Evolutionary conservation across 441 rosid species (phyloP), one percentile per base, ranked within the genome.

Genomic region (Pelargonium australe): DNA sequence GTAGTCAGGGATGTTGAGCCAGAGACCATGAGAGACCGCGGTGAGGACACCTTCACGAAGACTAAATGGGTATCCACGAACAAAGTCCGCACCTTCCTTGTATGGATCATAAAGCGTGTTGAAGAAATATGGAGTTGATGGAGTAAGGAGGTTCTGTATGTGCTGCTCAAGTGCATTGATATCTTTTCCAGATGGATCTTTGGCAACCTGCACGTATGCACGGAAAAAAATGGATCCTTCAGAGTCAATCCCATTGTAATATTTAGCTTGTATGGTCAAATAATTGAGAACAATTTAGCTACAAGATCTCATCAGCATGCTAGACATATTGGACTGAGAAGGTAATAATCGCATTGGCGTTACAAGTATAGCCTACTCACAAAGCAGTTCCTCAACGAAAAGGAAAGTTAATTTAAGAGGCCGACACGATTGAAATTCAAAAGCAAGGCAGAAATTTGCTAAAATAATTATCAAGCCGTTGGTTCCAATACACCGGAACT

Each of bases 1-100:
- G 72, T 93, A 90, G 67, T 90, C 98, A 20, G 98, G 98, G 79
- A 93, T 90, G 87, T 93, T 93, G 64, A 93, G 92, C 98, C 98
- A 93, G 43, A 93, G 96, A 64, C 98, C 98, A 73, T 93, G 98
- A 69, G 98, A 93, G 73, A 90, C 97, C 72, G 98, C 97, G 20
- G 98, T 93, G 14, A 89, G 84, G 61, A 80, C 94, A 81, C 98
- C 98, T 81, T 89, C 96, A 0, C 98, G 94, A 5, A 87, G 90
- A 78, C 95, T 93, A 73, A 93, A 93, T 69, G 98, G 98, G 78
- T 93, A 93, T 25, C 98, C 98, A 31, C 97, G 98, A 43, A 93
- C 98, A 71, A 93, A 93, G 78, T 93, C 97, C 16, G 98, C 94
- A 3, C 98, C 98, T 0, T 89, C 95, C 73, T 89, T 78, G 79